Evolutionary conservation across 2,329 filamentous ascomycete species (phyloP), one percentile per base, ranked within the genome.

Genomic region (Nothomitra cinnamomea): DNA sequence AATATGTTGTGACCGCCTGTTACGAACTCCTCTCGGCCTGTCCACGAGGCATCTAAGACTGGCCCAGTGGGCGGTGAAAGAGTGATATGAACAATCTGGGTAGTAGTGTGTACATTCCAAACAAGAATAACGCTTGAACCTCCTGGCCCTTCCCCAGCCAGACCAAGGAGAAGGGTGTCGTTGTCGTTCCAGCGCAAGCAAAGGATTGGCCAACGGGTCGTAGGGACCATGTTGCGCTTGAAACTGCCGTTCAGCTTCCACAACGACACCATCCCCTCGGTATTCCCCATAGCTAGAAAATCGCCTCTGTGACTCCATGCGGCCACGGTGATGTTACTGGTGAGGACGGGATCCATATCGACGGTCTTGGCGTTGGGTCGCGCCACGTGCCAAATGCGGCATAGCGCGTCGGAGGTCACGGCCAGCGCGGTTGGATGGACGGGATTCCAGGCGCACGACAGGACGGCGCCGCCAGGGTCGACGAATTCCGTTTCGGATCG

Each of bases 351-450:
- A 35, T 52, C 50, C 25, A 32, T 22, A 38, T 35, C 50, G 22
- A n/a, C 4, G 50, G 50, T 35, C 19, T 15, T 41, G 41, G 47
- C 24, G 45, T 13, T 24, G 24, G 45, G 56, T 38, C 59, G 58
- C 1, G 67, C 63, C 17, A 71, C 56, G 54, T 67, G 70, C 69
- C 70, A 74, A 40, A 73, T 55, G 21, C 65, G 68, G 59, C 70
- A 72, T 59, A 69, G 69, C 48, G 64, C 61, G 49, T 72, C 68
- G 21, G 71, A 69, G 40, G 66, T 65, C 2, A 66, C 66, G 49
- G 67, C 65, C 17, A 74, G 59, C 17, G 68, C 57, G 6, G 67
- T 66, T 22, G 69, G 63, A 60, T 72, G 69, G 3, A 61, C 57
- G 5, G 72, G 72, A 50, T 68, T 69, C 72, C 72, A 74, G 49